Base-by-base conservation (phyloP, 176 grass and related monocot species). In the Oropetium thomaeum region DNA sequence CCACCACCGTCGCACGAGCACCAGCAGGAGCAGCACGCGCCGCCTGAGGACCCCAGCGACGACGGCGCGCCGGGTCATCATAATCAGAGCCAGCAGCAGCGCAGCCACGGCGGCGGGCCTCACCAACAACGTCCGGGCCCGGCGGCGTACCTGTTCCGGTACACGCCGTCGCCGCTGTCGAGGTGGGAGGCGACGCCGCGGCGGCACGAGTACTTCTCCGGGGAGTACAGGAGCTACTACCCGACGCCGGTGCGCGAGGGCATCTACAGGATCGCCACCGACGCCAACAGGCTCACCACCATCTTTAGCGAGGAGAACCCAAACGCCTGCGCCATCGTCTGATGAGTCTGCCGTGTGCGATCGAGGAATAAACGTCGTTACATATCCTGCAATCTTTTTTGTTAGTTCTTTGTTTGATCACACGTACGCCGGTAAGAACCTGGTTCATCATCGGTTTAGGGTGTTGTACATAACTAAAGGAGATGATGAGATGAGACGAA, bases 221-320 rank as follows among this genome's bases (percentile, higher is more conserved):
- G 91, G 5, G 96, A 99, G 79, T 99, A 99, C 76, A 76, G 79
- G 44, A 87, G 74, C 71, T 95, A 76, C 83, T 99, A 99, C 76
- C 92, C 96, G 29, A 99, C 96, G 47, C 96, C 96, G 16, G 92
- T 99, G 23, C 84, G 96, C 17, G 96, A 95, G 76, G 96, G 89
- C 17, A 99, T 99, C 84, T 99, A 99, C 91, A 78, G 87, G 37
- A 86, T 99, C 43, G 92, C 96, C 79, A 92, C 96, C 11, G 96
- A 99, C 59, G 88, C 87, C 40, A 95, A 99, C 82, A 66, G 96
- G 35, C 77, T 99, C 23, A 95, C 91, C 61, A 90, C 89, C 62
- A 99, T 99, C 82, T 99, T 99, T 82, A 99, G 96, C 74, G 89
- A 99, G 87, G 96, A 99, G 87, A 99, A 99, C 68, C 96, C 96